phyloP scores from a whole-genome alignment of 495 filamentous ascomycete genomes.

The Oidiodendron maius region DNA sequence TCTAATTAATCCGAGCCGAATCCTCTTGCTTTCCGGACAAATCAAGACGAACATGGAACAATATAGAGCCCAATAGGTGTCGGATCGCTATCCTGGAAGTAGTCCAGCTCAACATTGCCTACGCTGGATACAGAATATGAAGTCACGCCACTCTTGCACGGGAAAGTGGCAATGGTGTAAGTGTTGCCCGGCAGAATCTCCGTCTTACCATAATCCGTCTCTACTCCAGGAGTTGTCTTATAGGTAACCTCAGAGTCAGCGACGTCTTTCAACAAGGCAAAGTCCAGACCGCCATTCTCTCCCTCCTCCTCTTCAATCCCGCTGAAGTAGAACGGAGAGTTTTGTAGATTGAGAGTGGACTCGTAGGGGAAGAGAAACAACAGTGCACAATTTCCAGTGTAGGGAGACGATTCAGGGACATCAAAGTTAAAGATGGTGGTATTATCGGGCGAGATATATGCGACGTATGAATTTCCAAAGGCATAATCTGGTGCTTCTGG shows the following conservation, averaged over 20 bases:
- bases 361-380: slow-evolving; percentile 59
- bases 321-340: slow-evolving; percentile 39
- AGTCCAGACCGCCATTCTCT: slow-evolving; percentile 42
- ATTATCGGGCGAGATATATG: slow-evolving; percentile 45
- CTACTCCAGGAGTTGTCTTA: slow-evolving; percentile 40
- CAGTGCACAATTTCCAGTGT: slow-evolving; percentile 46
- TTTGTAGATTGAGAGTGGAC: slow-evolving; percentile 21
- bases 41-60: slow-evolving; percentile 28
- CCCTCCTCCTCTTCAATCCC: slow-evolving; percentile 31
- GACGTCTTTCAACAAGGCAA: slow-evolving; percentile 35
- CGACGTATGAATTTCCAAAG: slow-evolving; percentile 47
- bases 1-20: no score
- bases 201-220: slow-evolving; percentile 37
- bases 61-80: slow-evolving; percentile 61
- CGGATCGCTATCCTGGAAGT: slow-evolving; percentile 58
- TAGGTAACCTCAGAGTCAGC: slow-evolving; percentile 43
- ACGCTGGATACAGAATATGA: slow-evolving; percentile 39
- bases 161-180: slow-evolving; percentile 49
- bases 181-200: slow-evolving; percentile 49
- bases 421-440: slow-evolving; percentile 68
- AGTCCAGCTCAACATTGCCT: slow-evolving; percentile 51
- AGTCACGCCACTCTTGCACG: slow-evolving; percentile 47
- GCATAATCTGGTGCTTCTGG: slow-evolving; percentile 44
- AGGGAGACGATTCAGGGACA: slow-evolving; percentile 34
- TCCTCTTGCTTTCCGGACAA: no score